Conservation (phyloP, 768 basidiomycete genomes). For the Suillus lakei region DNA sequence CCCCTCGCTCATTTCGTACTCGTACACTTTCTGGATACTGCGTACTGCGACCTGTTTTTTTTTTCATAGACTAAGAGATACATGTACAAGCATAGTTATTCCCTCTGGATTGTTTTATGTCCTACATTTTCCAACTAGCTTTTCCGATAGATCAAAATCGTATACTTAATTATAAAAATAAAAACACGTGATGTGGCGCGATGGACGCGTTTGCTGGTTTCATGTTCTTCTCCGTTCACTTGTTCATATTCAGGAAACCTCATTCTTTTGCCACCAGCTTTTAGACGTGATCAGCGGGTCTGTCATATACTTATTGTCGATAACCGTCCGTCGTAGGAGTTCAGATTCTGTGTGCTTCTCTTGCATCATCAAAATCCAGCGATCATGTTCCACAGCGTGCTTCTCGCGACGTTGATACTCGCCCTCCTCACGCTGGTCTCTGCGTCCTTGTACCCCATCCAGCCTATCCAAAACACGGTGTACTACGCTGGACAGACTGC, state of each 20-base stretch:
- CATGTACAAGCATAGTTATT: slow-evolving; percentile 2
- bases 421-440: slow-evolving; percentile 19
- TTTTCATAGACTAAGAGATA: not conserved
- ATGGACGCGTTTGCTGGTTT: not conserved
- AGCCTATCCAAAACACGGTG: slow-evolving; percentile 50
- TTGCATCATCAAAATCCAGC: not conserved
- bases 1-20: not conserved
- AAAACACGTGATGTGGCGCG: slow-evolving; percentile 8
- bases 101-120: not conserved
- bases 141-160: not conserved
- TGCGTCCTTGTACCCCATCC: slow-evolving; percentile 54
- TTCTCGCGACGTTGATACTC: not conserved
- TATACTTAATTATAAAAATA: slow-evolving; percentile 1
- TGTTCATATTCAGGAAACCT: not conserved
- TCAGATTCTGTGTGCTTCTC: not conserved
- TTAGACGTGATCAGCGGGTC: slow-evolving; percentile 29
- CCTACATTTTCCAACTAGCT: not conserved
- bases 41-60: not conserved
- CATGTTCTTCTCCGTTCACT: not conserved
- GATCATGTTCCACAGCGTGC: slow-evolving; percentile 11
- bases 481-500: slow-evolving; percentile 48
- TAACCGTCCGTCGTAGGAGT: too few relatives aligned
- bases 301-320: too few relatives aligned
- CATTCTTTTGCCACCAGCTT: slow-evolving; percentile 8
- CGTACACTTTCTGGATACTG: not conserved